Percentiles rank a stretch among this genome's conserved stretches.
Evolutionary conservation across 1,284 basidiomycete genomes (phyloP).

Genomic region (Puccinia coronata): DNA sequence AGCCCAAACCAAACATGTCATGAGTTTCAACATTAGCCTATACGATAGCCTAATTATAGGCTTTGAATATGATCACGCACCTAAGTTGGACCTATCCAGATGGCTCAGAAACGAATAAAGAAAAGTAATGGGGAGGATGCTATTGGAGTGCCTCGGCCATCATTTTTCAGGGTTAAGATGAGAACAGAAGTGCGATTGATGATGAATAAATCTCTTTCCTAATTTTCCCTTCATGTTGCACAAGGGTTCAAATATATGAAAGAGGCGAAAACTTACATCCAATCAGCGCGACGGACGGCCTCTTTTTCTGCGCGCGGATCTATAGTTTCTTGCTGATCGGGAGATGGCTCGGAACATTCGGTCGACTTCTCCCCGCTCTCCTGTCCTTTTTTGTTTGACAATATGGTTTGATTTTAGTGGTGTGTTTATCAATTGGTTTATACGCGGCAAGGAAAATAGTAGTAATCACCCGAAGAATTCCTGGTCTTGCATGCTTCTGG

Average conservation of each 20-base stretch:
- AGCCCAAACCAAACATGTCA: no score
- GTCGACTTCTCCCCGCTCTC: slow-evolving; percentile 7
- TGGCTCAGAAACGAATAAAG: slow-evolving; percentile 46
- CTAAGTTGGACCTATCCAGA: slow-evolving; percentile 45
- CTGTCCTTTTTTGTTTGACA: not conserved
- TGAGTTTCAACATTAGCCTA: no score
- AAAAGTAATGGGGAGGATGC: slow-evolving; percentile 37
- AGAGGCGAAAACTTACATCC: slow-evolving; percentile 19
- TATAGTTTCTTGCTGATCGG: not conserved
- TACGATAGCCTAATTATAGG: no score
- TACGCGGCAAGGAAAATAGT: not conserved
- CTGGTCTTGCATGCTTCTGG: not conserved
- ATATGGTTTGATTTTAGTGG: no score
- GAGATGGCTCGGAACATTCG: not conserved
- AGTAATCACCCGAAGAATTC: not conserved
- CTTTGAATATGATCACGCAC: no score
- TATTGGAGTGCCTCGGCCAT: not conserved
- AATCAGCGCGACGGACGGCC: slow-evolving; percentile 15
- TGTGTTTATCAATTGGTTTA: no score
- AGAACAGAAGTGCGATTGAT: not conserved
- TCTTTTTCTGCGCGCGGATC: slow-evolving; percentile 13
- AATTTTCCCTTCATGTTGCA: not conserved
- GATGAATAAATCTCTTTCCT: not conserved
- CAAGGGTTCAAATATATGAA: no score
- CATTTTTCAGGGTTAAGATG: no score